Conservation (phyloP, 2,329 filamentous ascomycete genomes). For the Colletotrichum spaethianum region DNA sequence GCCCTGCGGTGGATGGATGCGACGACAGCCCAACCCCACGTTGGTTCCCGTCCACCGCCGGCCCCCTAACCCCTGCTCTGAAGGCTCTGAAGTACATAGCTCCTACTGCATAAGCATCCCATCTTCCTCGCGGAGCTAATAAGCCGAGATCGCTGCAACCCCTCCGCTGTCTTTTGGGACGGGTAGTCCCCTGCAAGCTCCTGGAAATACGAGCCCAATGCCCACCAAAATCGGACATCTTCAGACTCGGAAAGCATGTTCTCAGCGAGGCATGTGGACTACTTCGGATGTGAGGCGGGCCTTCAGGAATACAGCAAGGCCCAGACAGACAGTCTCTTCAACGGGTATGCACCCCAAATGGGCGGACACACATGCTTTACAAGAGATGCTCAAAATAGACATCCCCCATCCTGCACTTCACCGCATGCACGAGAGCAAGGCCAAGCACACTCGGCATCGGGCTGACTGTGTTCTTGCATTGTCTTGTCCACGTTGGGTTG, state of each 20-base stretch:
- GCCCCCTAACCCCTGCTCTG: slow-evolving; percentile 23
- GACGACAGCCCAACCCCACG: slow-evolving; percentile 35
- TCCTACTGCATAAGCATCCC: slow-evolving; percentile 20
- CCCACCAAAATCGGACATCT: slow-evolving; percentile 1
- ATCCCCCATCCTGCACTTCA: neutral
- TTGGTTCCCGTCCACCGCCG: slow-evolving; percentile 16
- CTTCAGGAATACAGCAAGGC: neutral
- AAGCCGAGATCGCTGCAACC: slow-evolving; percentile 27
- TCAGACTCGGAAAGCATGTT: slow-evolving; percentile 6
- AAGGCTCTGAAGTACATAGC: neutral
- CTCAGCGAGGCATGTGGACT: neutral
- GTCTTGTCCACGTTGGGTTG: slow-evolving; percentile 2
- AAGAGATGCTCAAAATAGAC: slow-evolving; percentile 20
- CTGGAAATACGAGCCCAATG: slow-evolving; percentile 30
- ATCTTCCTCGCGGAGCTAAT: slow-evolving; percentile 22
- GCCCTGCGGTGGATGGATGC: slow-evolving; percentile 17
- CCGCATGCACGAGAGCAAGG: neutral
- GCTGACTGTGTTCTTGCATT: slow-evolving; percentile 37
- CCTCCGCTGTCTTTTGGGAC: slow-evolving; percentile 19
- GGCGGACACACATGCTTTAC: neutral
- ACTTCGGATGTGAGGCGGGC: neutral
- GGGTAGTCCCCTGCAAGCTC: slow-evolving; percentile 24
- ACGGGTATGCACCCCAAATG: neutral
- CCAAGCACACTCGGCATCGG: slow-evolving; percentile 21
- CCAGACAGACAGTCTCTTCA: neutral